Percentiles rank a stretch among this genome's conserved stretches.
phyloP scores from a whole-genome alignment of 2,329 filamentous ascomycete genomes.

The Amauroascus verrucosus region DNA sequence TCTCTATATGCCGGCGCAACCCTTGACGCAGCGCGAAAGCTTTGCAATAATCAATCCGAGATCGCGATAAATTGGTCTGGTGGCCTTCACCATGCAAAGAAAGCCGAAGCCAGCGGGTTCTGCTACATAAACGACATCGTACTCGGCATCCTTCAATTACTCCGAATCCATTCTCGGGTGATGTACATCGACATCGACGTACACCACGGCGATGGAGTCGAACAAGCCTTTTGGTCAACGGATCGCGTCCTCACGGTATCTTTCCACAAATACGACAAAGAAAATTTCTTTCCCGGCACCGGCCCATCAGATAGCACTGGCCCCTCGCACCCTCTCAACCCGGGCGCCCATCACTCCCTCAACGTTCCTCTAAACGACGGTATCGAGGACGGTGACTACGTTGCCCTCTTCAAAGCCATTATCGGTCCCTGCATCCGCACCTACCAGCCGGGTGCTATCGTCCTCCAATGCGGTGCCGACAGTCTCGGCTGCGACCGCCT shows the following conservation, averaged over 20 bases:
- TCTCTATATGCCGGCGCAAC: conserved; percentile 86
- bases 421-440: conserved; percentile 67
- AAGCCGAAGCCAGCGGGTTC: conserved; percentile 85
- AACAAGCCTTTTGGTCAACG: conserved; percentile 82
- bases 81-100: conserved; percentile 92
- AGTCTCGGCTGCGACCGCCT: conserved; percentile 86
- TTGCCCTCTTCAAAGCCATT: conserved; percentile 70
- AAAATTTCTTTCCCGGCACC: conserved; percentile 79
- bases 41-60: conserved; percentile 76
- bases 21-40: conserved; percentile 79
- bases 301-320: conserved; percentile 80
- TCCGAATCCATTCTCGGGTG: conserved; percentile 71
- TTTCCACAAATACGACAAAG: conserved; percentile 90
- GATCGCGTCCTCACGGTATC: conserved; percentile 87
- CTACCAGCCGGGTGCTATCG: conserved; percentile 84
- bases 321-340: conserved; percentile 69
- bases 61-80: conserved; percentile 98
- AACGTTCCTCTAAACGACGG: conserved; percentile 87
- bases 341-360: conserved; percentile 77
- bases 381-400: conserved; percentile 84
- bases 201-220: conserved; percentile 82
- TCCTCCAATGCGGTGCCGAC: conserved; percentile 91
- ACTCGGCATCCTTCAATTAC: conserved; percentile 76
- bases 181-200: conserved; percentile 94
- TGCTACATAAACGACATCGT: conserved; percentile 99